Conservation (phyloP, 176 grass and related monocot species). For the Pontederia crassipes region DNA sequence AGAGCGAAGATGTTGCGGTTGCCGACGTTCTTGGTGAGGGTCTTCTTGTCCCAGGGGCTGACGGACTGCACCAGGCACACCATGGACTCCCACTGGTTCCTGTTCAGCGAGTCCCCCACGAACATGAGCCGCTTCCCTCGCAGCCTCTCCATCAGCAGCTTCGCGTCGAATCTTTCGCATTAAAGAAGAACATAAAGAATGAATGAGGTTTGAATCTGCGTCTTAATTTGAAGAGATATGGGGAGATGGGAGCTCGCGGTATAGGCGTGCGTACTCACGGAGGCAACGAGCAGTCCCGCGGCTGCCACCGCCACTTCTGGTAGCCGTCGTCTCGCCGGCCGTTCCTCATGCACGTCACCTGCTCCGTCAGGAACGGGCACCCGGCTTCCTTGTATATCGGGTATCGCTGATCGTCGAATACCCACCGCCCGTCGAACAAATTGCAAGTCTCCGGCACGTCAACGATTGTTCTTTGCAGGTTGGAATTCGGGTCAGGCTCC, state of each 20-base stretch:
- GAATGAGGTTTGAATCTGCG: no score
- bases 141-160: neutral
- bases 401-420: neutral
- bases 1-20: neutral
- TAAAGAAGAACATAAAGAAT: neutral
- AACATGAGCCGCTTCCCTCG: conserved; percentile 11
- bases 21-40: conserved; percentile 2
- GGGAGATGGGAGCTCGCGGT: no score
- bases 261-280: neutral
- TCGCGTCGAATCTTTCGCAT: neutral
- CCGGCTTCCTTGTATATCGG: conserved; percentile 6
- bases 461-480: neutral
- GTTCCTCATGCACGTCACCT: conserved; percentile 7
- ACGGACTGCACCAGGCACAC: conserved; percentile 10
- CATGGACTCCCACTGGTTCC: conserved; percentile 18
- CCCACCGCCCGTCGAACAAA: conserved; percentile 1
- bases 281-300: neutral
- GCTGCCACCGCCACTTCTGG: conserved; percentile 19
- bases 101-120: conserved; percentile 9
- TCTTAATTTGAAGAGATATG: no score
- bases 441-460: conserved; percentile 10
- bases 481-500: neutral
- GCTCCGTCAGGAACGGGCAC: conserved; percentile 12
- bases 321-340: conserved; percentile 1
- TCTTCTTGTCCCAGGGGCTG: neutral